Percentiles rank a stretch among this genome's conserved stretches.
These are phyloP conservation scores for Cyanodermella asteris DNA, from an alignment of 2,329 filamentous ascomycete genomes.

Conservation along the genomic window DNA sequence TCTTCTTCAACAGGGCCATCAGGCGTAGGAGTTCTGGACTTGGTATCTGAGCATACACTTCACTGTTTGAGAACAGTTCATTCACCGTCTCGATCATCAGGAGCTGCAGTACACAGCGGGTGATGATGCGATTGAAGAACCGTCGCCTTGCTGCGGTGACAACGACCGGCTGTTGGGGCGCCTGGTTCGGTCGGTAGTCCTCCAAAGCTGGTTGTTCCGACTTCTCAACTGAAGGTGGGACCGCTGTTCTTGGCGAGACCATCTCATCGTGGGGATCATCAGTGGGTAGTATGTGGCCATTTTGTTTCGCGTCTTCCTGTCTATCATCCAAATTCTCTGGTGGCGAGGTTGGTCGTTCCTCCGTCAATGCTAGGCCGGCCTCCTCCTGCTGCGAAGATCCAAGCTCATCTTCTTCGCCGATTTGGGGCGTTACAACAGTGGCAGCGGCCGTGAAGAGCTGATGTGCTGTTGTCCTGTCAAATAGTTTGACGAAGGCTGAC, in stretches of 20 bases:
- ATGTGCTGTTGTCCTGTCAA: conserved; percentile 81
- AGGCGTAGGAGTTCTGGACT: conserved; percentile 71
- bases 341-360: too few species aligned
- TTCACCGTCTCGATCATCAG: conserved; percentile 99
- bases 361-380: too few species aligned
- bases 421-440: conserved; percentile 1
- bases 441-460: conserved; percentile 78
- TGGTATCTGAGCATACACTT: conserved; percentile 82
- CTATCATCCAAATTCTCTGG: too few species aligned
- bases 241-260: too few species aligned
- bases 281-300: conserved; percentile 10
- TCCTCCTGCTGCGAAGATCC: too few species aligned
- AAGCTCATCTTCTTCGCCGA: conserved; percentile 3
- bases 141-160: conserved; percentile 81
- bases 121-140: conserved; percentile 99
- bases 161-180: conserved; percentile 70
- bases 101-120: conserved; percentile 86
- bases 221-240: conserved; percentile 16
- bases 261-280: too few species aligned
- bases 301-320: too few species aligned
- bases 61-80: conserved; percentile 92
- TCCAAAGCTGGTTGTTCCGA: conserved; percentile 50
- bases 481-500: conserved; percentile 84
- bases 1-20: conserved; percentile 88
- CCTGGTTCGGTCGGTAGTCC: conserved; percentile 62